phyloP scores from a whole-genome alignment of 2,329 filamentous ascomycete species.

The Epichloe gansuensis region DNA sequence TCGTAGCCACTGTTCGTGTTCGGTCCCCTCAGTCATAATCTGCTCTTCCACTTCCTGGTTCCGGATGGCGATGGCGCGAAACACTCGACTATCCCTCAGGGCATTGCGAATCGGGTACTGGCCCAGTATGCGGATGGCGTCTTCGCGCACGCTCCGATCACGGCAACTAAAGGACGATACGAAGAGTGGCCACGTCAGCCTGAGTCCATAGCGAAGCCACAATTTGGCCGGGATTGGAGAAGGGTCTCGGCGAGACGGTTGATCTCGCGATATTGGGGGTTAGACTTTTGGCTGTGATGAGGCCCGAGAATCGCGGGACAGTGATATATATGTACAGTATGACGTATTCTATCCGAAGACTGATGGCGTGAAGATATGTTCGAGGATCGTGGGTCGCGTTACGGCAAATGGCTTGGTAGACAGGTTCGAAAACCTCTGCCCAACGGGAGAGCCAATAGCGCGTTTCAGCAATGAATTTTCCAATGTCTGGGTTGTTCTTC shows the following conservation, averaged over 20 bases:
- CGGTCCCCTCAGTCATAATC: conserved; percentile 19
- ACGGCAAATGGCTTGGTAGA: conserved; percentile 18
- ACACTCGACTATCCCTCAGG: conserved; percentile 29
- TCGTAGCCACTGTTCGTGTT: conserved; percentile 27
- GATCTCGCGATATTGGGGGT: conserved; percentile 32
- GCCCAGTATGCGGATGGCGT: conserved; percentile 28
- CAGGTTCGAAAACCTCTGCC: conserved; percentile 24
- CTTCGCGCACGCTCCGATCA: conserved; percentile 24
- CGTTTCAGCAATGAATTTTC: conserved; percentile 23
- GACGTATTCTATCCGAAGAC: conserved; percentile 31
- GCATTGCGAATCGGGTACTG: conserved; percentile 31
- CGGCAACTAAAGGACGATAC: conserved; percentile 29
- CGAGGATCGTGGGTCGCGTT: conserved; percentile 13
- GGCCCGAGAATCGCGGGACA: conserved; percentile 25
- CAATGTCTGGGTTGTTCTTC: conserved; percentile 17
- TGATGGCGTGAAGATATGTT: conserved; percentile 25
- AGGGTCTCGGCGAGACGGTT: conserved; percentile 25
- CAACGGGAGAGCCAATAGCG: conserved; percentile 28
- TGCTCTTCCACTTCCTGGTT: conserved; percentile 24
- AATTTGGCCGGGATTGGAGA: conserved; percentile 22
- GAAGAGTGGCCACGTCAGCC: conserved; percentile 34
- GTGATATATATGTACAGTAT: conserved; percentile 27
- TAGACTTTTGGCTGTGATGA: conserved; percentile 23
- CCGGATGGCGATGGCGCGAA: conserved; percentile 26
- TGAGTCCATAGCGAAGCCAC: conserved; percentile 33